A percentile compares a stretch with the other conserved stretches of the same genome.
Conservation (phyloP, 306 rosid species). For the Cyamopsis tetragonoloba region DNA sequence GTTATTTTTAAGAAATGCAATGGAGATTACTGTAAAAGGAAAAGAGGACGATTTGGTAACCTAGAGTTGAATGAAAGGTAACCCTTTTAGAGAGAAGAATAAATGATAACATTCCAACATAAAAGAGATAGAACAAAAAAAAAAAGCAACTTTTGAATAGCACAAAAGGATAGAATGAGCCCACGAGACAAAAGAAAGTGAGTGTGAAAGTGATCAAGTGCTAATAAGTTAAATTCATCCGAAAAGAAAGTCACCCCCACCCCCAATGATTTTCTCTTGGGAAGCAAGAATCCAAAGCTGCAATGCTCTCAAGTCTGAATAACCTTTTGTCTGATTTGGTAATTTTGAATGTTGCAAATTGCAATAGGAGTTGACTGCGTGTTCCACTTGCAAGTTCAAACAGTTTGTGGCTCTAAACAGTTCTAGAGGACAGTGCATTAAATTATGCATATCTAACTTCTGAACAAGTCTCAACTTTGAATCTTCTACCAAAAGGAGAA, state of each 20-base stretch:
- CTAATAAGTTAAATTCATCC: constrained; percentile 48
- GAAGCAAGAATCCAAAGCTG: constrained; percentile 72
- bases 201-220: constrained; percentile 36
- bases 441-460: constrained; percentile 45
- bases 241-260: constrained; percentile 14
- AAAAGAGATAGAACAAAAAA: constrained; percentile 9
- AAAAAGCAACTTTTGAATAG: constrained; percentile 47
- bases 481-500: constrained; percentile 13
- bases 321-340: constrained; percentile 29
- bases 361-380: background rate
- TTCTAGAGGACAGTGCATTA: constrained; percentile 38
- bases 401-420: background rate
- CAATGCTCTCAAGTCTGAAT: constrained; percentile 20
- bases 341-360: constrained; percentile 20
- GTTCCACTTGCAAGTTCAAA: constrained; percentile 23
- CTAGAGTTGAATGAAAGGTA: constrained; percentile 41
- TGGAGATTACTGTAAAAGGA: constrained; percentile 29
- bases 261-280: constrained; percentile 41
- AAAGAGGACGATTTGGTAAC: constrained; percentile 32
- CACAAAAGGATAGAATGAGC: constrained; percentile 49
- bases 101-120: constrained; percentile 22
- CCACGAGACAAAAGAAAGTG: constrained; percentile 60
- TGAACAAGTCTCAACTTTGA: constrained; percentile 15
- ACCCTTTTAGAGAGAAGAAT: constrained; percentile 23
- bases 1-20: background rate